Evolutionary conservation across 192 early-diverging fungal genomes (phyloP).

Genomic region (Backusella sp.): DNA sequence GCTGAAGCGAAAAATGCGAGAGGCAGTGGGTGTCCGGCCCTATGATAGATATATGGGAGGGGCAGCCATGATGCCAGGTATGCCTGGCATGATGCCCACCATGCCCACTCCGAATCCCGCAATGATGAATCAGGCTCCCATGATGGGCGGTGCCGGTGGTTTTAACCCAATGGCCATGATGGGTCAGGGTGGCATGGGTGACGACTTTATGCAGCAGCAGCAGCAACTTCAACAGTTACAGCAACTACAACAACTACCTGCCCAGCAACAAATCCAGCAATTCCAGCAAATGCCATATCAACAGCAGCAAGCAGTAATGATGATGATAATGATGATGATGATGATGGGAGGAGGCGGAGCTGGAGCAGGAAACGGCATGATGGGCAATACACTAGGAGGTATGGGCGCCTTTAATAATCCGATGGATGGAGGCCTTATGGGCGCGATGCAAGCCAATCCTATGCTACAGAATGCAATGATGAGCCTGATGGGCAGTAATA

Average conservation of each 20-base stretch:
- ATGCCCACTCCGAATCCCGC: neutral
- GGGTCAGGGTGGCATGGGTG: neutral
- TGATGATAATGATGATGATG: conserved; percentile 1
- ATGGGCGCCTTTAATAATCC: neutral
- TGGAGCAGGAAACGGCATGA: neutral
- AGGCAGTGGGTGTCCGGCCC: neutral
- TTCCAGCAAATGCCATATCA: neutral
- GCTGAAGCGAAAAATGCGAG: neutral
- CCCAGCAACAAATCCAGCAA: neutral
- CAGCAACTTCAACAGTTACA: neutral
- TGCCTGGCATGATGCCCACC: neutral
- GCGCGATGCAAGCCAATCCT: neutral
- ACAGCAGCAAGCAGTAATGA: neutral
- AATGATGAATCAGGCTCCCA: conserved; percentile 5
- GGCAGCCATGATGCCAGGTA: neutral
- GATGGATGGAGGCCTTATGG: neutral
- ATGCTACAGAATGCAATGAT: neutral
- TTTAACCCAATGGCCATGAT: neutral
- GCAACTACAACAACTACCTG: neutral
- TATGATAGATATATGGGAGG: neutral
- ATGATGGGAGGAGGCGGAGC: neutral
- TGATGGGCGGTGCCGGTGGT: neutral
- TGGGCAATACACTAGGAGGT: neutral
- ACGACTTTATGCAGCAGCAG: neutral
- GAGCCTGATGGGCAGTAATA: neutral